A percentile compares a stretch with the other conserved stretches of the same genome.
These are phyloP conservation scores for Ceriops zippeliana DNA, from an alignment of 345 rosid genomes.

Conservation along the genomic window DNA sequence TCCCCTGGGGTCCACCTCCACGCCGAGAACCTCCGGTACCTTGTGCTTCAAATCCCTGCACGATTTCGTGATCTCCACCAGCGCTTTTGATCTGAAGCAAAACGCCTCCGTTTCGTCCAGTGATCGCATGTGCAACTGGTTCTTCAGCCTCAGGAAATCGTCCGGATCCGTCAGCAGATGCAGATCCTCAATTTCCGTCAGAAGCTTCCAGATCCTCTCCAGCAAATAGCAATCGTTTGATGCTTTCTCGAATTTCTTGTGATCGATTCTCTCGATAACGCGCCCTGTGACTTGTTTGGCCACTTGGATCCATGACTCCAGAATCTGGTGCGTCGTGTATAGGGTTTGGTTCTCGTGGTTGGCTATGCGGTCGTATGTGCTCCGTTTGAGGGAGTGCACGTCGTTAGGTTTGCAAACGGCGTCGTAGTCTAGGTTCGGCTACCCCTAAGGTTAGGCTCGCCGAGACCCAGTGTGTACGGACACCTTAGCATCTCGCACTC, in stretches of 20 bases:
- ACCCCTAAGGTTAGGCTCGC: constrained; percentile 73
- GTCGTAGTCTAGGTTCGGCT: constrained; percentile 81
- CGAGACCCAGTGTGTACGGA: constrained; percentile 71
- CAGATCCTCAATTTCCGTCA: constrained; percentile 66
- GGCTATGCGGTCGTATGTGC: constrained; percentile 49
- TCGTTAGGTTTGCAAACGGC: constrained; percentile 66
- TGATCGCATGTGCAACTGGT: constrained; percentile 47
- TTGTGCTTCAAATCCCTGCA: constrained; percentile 69
- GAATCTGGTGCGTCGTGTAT: constrained; percentile 64
- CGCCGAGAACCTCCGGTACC: constrained; percentile 66
- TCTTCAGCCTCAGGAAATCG: constrained; percentile 70
- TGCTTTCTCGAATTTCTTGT: constrained; percentile 42
- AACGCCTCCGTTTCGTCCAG: constrained; percentile 53
- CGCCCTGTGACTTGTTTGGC: constrained; percentile 47
- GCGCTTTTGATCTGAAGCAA: constrained; percentile 74
- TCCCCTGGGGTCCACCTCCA: constrained; percentile 91
- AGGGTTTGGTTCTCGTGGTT: constrained; percentile 72
- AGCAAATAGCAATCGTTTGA: constrained; percentile 54
- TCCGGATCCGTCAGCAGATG: constrained; percentile 78
- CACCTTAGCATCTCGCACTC: constrained; percentile 82
- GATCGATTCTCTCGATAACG: constrained; percentile 40
- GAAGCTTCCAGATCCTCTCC: constrained; percentile 73
- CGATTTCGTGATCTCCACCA: constrained; percentile 55
- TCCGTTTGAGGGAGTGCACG: constrained; percentile 46
- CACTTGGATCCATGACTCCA: constrained; percentile 75